These are phyloP conservation scores for Poa pratensis DNA, from an alignment of 176 grass and related monocot genomes.

Conservation along the genomic window DNA sequence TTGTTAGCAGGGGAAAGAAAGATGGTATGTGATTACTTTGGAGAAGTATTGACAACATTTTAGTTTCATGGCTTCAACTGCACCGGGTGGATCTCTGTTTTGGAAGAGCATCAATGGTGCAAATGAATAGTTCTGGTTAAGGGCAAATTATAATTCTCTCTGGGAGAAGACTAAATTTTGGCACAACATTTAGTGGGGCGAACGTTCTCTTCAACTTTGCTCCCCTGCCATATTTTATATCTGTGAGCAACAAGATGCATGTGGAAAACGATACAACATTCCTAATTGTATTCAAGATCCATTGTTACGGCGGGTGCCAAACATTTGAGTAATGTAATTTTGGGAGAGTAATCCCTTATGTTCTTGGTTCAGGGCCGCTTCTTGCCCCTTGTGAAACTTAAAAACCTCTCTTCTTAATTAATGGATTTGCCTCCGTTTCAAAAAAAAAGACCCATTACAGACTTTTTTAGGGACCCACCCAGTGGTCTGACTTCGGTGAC, in stretches of 20 bases:
- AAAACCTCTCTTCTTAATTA: too few relatives aligned
- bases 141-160: too few relatives aligned
- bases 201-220: background rate
- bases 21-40: background rate
- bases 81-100: too few relatives aligned
- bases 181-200: background rate
- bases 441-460: background rate
- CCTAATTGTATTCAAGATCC: constrained; percentile 31
- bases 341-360: too few relatives aligned
- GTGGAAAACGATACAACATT: constrained; percentile 22
- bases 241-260: background rate
- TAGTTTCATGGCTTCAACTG: background rate
- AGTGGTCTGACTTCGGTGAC: constrained; percentile 2
- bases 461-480: background rate
- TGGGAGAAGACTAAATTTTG: background rate
- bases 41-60: background rate
- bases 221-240: background rate
- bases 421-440: too few relatives aligned
- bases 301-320: background rate
- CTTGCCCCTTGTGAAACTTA: too few relatives aligned
- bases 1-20: background rate
- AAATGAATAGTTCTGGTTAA: background rate
- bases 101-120: too few relatives aligned
- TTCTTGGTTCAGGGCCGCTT: too few relatives aligned
- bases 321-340: too few relatives aligned